Base-by-base conservation (phyloP, 306 rosid genomes). In the Prosopis cineraria region DNA sequence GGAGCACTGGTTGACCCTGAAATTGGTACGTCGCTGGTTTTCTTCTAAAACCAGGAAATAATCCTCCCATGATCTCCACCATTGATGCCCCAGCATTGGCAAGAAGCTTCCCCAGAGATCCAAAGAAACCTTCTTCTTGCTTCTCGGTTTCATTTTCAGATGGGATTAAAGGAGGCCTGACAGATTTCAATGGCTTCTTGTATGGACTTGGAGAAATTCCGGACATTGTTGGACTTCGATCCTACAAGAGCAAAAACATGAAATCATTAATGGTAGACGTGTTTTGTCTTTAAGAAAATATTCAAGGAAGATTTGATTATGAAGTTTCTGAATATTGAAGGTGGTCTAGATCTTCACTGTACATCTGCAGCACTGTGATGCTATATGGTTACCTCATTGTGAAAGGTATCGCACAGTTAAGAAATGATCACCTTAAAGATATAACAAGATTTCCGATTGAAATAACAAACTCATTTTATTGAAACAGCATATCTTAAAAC, bases 121-220 rank as follows among this genome's bases (percentile, higher is more conserved):
- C 95, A 43, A 93, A 68, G 88, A 91, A 90, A 20, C 93, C 83
- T 81, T 93, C 98, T 85, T 93, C 98, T 74, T 84, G 97, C 86
- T 90, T 88, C 31, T 91, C 93, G 39, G 75, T 88, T 78, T 93
- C 92, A 71, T 81, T 90, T 71, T 80, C 97, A 3, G 90, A 76
- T 37, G 95, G 95, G 83, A 90, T 93, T 78, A 93, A 84, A 47
- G 98, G 92, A 68, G 97, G 97, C 80, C 93, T 81, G 53, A 83
- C 89, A 11, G 92, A 88, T 83, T 87, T 93, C 77, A 83, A 70
- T 58, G 97, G 91, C 85, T 91, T 90, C 80, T 85, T 86, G 83
- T 87, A 90, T 30, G 82, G 79, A 86, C 78, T 88, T 52, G 84
- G 70, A 5, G 90, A 47, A 79, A 81, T 56, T 31, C 80, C 78